Conservation (phyloP, 306 rosid species). For the Fagus sylvatica region DNA sequence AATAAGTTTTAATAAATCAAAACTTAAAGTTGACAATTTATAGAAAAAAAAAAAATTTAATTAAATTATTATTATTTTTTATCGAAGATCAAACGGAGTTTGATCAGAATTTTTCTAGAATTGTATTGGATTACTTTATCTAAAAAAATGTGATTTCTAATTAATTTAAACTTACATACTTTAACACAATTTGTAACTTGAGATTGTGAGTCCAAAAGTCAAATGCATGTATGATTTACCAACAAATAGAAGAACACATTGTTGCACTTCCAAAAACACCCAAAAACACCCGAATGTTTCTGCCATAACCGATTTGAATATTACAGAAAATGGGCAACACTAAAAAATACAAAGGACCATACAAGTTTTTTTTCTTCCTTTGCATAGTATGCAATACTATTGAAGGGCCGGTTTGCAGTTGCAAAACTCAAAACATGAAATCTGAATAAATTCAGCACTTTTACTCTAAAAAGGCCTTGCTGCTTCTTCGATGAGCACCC, state of each 20-base stretch:
- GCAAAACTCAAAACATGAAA: constrained; percentile 8
- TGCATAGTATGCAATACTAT: constrained; percentile 20
- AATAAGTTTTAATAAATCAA: too few species aligned
- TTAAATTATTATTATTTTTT: too few species aligned
- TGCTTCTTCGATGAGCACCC: constrained; percentile 19
- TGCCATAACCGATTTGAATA: background rate
- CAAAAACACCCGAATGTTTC: background rate
- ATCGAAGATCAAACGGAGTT: too few species aligned
- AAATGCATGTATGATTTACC: background rate
- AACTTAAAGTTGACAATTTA: too few species aligned
- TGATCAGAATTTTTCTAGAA: too few species aligned
- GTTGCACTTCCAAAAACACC: background rate
- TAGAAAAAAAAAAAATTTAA: too few species aligned
- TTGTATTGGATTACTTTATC: too few species aligned
- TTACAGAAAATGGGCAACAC: background rate
- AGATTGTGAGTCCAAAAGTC: background rate
- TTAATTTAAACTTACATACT: too few species aligned
- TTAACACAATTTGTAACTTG: background rate
- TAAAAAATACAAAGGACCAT: background rate
- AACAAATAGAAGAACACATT: background rate
- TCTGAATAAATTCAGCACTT: constrained; percentile 10
- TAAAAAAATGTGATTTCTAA: too few species aligned
- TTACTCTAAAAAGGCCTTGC: background rate
- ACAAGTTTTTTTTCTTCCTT: background rate
- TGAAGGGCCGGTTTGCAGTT: background rate